Base-by-base conservation (phyloP, 2,329 filamentous ascomycete genomes). In the Paecilomyces formosus region DNA sequence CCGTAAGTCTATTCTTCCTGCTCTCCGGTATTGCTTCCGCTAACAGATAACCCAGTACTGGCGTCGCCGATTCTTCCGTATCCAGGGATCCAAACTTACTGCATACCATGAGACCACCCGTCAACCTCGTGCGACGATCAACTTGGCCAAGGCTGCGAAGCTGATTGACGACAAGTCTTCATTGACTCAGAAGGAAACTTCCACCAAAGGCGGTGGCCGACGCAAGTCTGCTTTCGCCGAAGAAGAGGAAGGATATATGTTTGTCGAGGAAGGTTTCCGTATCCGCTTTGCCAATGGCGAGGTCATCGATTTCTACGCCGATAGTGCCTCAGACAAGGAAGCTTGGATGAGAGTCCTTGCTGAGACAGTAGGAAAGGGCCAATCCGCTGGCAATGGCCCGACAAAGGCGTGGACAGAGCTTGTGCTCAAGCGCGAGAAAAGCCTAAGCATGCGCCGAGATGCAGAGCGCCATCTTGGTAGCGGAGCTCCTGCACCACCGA, bases 191-290 rank as follows among this genome's bases (percentile, higher is more conserved):
- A 92, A 90, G 65, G 90, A 95, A 70, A 90, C 88, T 0, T 86
- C 83, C 13, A 88, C 88, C 58, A 89, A 87, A 70, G 84, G 84
- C 63, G 90, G 91, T 58, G 87, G 86, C 65, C 88, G 94, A 51
- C 88, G 94, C 58, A 92, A 95, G 73, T 97, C 92, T 33, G 94
- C 90, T 11, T 99, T 99, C 73, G 92, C 93, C 1, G 94, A 97
- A 74, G 94, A 99, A 64, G 94, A 99, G 76, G 94, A 99, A 72
- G 94, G 94, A 50, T 99, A 99, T 80, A 96, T 97, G 89, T 99
- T 99, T 73, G 93, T 99, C 56, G 94, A 99, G 74, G 94, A 99
- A 73, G 94, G 94, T 2, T 99, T 99, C 87, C 90, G 94, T 49
- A 96, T 99, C 72, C 91, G 93, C 59, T 99, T 99, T 76, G 95